A percentile compares a stretch with the other conserved stretches of the same genome.
Conservation (phyloP, 345 rosid genomes). For the Pugionium dolabratum region DNA sequence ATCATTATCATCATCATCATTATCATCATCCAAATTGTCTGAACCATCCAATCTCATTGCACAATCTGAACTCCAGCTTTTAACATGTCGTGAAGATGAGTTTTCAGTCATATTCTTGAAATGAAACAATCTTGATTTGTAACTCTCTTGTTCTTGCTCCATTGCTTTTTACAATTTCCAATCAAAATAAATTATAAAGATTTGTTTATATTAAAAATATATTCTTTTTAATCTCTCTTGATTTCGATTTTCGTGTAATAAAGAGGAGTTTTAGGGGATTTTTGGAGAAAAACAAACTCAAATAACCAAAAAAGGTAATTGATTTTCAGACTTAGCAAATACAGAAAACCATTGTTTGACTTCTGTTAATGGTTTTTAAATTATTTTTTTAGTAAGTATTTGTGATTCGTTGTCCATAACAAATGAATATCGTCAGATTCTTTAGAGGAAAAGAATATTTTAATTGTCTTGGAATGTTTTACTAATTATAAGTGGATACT, state of each 20-base stretch:
- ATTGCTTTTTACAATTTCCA: constrained; percentile 51
- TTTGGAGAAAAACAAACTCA: constrained; percentile 22
- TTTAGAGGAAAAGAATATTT: not conserved
- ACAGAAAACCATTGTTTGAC: constrained; percentile 38
- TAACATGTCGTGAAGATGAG: constrained; percentile 38
- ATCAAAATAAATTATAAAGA: not conserved
- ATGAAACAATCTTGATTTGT: constrained; percentile 61
- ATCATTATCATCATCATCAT: constrained; percentile 20
- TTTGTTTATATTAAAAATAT: too few species aligned
- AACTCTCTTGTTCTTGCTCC: constrained; percentile 66
- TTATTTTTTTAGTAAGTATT: constrained; percentile 19
- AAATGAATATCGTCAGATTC: constrained; percentile 31
- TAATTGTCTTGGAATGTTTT: constrained; percentile 25
- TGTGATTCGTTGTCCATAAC: constrained; percentile 41
- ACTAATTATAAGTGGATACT: constrained; percentile 34
- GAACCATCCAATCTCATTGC: constrained; percentile 34
- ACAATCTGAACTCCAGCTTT: constrained; percentile 58
- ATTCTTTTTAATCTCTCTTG: constrained; percentile 14
- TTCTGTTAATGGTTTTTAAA: constrained; percentile 37
- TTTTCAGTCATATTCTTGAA: constrained; percentile 51
- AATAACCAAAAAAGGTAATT: constrained; percentile 30
- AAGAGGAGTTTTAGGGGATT: constrained; percentile 36
- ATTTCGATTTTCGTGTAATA: constrained; percentile 31
- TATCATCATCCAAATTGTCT: not conserved
- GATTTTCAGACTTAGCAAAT: constrained; percentile 35